Base-by-base conservation (phyloP, 2,329 filamentous ascomycete species). In the Pezizomycotina sp. region DNA sequence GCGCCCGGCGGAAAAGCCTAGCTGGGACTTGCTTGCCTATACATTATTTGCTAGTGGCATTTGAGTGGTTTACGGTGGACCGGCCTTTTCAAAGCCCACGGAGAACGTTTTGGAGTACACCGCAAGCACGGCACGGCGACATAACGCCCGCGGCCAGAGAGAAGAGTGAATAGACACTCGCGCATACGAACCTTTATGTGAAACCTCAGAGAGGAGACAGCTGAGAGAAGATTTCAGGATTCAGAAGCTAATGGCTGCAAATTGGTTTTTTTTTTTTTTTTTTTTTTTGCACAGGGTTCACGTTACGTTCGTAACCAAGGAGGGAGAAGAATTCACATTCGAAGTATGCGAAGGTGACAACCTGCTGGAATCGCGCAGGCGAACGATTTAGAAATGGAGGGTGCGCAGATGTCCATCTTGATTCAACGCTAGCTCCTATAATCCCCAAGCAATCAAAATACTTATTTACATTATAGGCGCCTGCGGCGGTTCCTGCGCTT, bases 351-450 rank as follows among this genome's bases (percentile, higher is more conserved):
- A 78, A 50, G 89, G 89, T 31, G 83, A 92, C 59, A 98, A 98
- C 58, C 64, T 98, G 35, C 67, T 98, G 36, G 86, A 95, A 86
- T 98, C 53, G 89, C 86, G 14, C 86, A 93, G 57, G 81, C 78
- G 28, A 71, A 95, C 58, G 86, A 95, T 54, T 64, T 98, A 26
- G 89, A 98, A 58, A 95, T 98, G 86, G 89, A 98, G 64, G 84
- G 70, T 69, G 55, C 42, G 59, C 50, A 18, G 10, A 15, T 14
- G 6, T 34, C 30, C 18, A 20, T 19, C 29, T 25, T 13, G 6
- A 24, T 14, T 8, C 14, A 3, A 20, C 12, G 13, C 12, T 20
- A 16, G 30, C 9, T 19, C 9, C 13, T 6, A n/a, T 14, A n/a
- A 20, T n/a, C n/a, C n/a, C n/a, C n/a, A n/a, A n/a, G n/a, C n/a